A percentile compares a stretch with the other conserved stretches of the same genome.
phyloP scores from a whole-genome alignment of 2,329 filamentous ascomycete genomes.

The Hypoxylon sp. region DNA sequence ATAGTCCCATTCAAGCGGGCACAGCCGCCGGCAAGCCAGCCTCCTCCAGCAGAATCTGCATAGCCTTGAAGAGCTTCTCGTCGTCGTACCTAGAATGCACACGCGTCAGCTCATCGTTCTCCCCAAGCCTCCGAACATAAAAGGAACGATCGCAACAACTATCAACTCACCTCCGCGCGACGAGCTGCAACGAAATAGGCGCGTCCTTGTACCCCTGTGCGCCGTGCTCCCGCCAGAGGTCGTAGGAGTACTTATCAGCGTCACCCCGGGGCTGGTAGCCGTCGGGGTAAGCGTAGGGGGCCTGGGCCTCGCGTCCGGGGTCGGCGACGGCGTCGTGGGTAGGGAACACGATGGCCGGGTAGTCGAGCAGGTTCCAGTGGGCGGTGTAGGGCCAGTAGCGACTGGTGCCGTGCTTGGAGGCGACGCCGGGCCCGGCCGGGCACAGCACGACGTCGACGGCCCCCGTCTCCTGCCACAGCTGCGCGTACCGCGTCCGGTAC shows the following conservation, averaged over 20 bases:
- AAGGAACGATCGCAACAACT: neutral
- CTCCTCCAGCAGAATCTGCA: constrained; percentile 46
- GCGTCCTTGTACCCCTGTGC: constrained; percentile 49
- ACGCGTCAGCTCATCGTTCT: neutral
- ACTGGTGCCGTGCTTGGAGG: constrained; percentile 57
- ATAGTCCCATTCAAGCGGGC: constrained; percentile 5
- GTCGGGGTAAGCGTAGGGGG: constrained; percentile 28
- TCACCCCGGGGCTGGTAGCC: constrained; percentile 35
- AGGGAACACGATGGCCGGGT: constrained; percentile 69
- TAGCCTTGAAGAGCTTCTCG: constrained; percentile 48
- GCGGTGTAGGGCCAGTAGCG: constrained; percentile 71
- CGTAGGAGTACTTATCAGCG: constrained; percentile 37
- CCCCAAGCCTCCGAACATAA: neutral
- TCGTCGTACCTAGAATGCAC: constrained; percentile 45
- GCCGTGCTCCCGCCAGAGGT: constrained; percentile 47
- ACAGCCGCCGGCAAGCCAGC: constrained; percentile 42
- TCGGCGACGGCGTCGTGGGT: constrained; percentile 44
- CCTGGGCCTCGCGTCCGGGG: constrained; percentile 12
- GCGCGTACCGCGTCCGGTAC: constrained; percentile 50
- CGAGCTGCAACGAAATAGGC: constrained; percentile 52
- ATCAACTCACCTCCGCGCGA: constrained; percentile 42
- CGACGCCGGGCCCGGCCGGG: constrained; percentile 58
- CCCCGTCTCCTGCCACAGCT: constrained; percentile 50
- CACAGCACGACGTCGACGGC: constrained; percentile 68
- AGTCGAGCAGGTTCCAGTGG: constrained; percentile 75